Conservation (phyloP, 768 basidiomycete species). For the Mycena latifolia region DNA sequence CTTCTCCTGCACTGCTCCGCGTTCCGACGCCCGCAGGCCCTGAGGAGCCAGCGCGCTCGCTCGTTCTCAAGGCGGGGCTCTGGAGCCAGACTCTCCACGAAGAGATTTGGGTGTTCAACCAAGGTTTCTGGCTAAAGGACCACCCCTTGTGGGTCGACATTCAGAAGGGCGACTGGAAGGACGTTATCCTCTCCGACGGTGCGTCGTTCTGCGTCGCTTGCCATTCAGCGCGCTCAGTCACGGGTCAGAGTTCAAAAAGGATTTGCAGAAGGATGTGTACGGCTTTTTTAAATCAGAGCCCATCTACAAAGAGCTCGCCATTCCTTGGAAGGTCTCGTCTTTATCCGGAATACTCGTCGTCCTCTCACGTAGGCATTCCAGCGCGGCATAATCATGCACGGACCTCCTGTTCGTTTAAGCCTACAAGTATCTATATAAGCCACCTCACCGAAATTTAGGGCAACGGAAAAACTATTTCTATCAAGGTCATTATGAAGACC, state of each 20-base stretch:
- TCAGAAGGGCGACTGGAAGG: conserved; percentile 78
- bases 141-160: conserved; percentile 69
- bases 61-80: conserved; percentile 66
- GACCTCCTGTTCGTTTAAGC: conserved; percentile 74
- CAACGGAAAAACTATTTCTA: conserved; percentile 87
- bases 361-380: conserved; percentile 42
- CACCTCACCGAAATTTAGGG: conserved; percentile 51
- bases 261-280: conserved; percentile 78
- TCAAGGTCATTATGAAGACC: conserved; percentile 86
- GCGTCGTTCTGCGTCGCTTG: neutral
- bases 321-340: conserved; percentile 82
- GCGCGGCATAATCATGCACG: conserved; percentile 87
- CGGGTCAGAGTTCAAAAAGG: conserved; percentile 65
- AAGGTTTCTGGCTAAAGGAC: conserved; percentile 77
- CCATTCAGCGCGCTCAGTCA: neutral
- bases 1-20: neutral
- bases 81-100: conserved; percentile 68
- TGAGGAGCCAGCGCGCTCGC: conserved; percentile 61
- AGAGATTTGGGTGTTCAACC: conserved; percentile 85
- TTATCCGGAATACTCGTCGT: neutral
- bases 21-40: conserved; percentile 44
- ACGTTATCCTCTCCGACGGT: conserved; percentile 75
- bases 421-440: neutral
- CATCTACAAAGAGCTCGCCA: conserved; percentile 78
- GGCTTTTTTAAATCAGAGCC: conserved; percentile 85